Percentiles rank a stretch among this genome's conserved stretches.
Evolutionary conservation across 2,329 filamentous ascomycete species (phyloP).

Genomic region (Ilyonectria robusta): DNA sequence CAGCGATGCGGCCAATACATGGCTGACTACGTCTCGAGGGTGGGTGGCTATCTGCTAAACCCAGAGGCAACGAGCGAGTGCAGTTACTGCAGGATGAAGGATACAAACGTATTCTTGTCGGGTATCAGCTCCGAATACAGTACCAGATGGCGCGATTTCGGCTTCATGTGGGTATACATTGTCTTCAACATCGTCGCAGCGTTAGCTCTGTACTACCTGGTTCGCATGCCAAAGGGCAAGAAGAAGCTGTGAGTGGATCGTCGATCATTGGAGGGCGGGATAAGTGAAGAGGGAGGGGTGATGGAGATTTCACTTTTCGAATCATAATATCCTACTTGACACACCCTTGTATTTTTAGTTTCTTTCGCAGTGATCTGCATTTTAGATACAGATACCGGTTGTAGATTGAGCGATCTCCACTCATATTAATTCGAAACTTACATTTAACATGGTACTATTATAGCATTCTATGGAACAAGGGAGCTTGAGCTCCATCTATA

Average conservation of each 20-base stretch:
- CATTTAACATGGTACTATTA: no score
- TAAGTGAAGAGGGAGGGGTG: not conserved
- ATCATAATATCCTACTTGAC: not conserved
- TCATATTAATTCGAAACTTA: not conserved
- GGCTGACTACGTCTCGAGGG: conserved; percentile 58
- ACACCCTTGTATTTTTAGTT: not conserved
- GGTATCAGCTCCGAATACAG: conserved; percentile 65
- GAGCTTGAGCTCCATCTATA: no score
- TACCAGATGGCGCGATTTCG: conserved; percentile 78
- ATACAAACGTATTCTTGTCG: conserved; percentile 67
- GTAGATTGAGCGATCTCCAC: not conserved
- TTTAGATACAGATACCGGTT: no score
- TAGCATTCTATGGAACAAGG: no score
- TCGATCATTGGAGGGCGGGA: not conserved
- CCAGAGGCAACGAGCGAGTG: conserved; percentile 63
- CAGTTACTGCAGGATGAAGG: conserved; percentile 65
- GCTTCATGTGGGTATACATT: conserved; percentile 71
- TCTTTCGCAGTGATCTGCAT: no score
- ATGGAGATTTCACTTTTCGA: not conserved
- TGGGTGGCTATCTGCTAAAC: conserved; percentile 70
- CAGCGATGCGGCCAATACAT: conserved; percentile 74
- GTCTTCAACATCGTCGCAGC: conserved; percentile 69
- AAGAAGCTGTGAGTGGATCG: conserved; percentile 1
- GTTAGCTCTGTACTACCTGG: conserved; percentile 68
- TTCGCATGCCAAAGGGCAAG: conserved; percentile 57